These are phyloP conservation scores for Echria macrotheca DNA, from an alignment of 495 filamentous ascomycete species.

Conservation along the genomic window DNA sequence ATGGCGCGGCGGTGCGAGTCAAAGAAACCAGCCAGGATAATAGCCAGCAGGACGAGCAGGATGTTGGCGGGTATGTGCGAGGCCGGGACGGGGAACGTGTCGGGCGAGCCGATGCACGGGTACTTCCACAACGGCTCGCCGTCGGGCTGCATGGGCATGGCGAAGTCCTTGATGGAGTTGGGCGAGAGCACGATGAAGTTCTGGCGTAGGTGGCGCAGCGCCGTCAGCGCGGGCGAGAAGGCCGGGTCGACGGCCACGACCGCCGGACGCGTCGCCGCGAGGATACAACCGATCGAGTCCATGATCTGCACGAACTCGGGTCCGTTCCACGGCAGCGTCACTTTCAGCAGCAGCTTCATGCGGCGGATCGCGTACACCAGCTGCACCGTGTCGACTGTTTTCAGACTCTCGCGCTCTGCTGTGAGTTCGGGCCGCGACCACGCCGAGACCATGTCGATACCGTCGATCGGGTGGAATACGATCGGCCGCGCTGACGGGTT, in stretches of 20 bases:
- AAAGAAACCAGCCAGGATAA: slow-evolving; percentile 11
- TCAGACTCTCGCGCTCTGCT: slow-evolving; percentile 8
- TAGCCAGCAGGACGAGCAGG: slow-evolving; percentile 18
- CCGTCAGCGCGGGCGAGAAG: slow-evolving; percentile 46
- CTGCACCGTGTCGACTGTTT: not conserved
- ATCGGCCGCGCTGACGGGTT: slow-evolving; percentile 21
- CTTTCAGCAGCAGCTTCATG: slow-evolving; percentile 20
- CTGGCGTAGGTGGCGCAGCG: slow-evolving; percentile 31
- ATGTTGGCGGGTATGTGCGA: slow-evolving; percentile 16
- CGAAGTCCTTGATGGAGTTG: slow-evolving; percentile 38
- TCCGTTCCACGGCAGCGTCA: slow-evolving; percentile 37
- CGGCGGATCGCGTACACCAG: slow-evolving; percentile 17
- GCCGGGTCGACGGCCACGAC: slow-evolving; percentile 47
- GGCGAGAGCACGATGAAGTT: slow-evolving; percentile 36
- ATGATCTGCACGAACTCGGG: slow-evolving; percentile 47
- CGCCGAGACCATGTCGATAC: slow-evolving; percentile 35
- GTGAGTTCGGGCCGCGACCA: slow-evolving; percentile 28
- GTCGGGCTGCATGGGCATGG: slow-evolving; percentile 29
- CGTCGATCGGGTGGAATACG: slow-evolving; percentile 35
- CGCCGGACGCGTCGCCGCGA: slow-evolving; percentile 35
- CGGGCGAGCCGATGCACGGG: slow-evolving; percentile 14
- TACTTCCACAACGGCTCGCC: slow-evolving; percentile 36
- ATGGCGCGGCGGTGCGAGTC: slow-evolving; percentile 17
- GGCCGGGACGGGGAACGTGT: slow-evolving; percentile 15
- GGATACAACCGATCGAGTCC: slow-evolving; percentile 38